Evolutionary conservation across 441 rosid genomes (phyloP).

Genomic region (Corymbia citriodora): DNA sequence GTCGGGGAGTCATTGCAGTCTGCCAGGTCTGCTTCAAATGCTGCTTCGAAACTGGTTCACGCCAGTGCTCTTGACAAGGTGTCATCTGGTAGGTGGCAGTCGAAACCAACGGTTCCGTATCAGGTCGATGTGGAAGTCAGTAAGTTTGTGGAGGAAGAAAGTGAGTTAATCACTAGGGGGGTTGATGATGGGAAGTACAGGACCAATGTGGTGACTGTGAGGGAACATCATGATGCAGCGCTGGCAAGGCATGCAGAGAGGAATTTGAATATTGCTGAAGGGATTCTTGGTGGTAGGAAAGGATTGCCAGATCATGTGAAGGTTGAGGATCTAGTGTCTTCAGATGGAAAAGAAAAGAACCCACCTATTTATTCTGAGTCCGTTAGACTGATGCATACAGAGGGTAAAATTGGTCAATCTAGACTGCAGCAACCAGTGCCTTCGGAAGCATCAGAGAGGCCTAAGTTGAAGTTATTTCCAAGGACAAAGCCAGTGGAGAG

Average conservation of each 20-base stretch:
- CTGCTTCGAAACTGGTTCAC: slow-evolving; percentile 56
- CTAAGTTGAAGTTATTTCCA: slow-evolving; percentile 65
- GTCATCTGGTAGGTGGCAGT: slow-evolving; percentile 80
- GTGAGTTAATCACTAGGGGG: slow-evolving; percentile 15
- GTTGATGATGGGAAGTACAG: slow-evolving; percentile 23
- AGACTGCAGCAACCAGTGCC: slow-evolving; percentile 27
- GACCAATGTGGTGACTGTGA: slow-evolving; percentile 24
- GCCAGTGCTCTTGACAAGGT: slow-evolving; percentile 75
- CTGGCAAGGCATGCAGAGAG: slow-evolving; percentile 33
- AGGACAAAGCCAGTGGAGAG: slow-evolving; percentile 54
- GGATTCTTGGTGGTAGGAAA: slow-evolving; percentile 29
- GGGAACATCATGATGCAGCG: slow-evolving; percentile 23
- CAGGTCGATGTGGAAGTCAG: slow-evolving; percentile 42
- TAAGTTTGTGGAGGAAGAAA: slow-evolving; percentile 37
- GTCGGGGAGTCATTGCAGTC: slow-evolving; percentile 39
- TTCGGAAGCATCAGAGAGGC: slow-evolving; percentile 46
- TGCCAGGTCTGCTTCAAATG: slow-evolving; percentile 35
- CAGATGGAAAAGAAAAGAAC: slow-evolving; percentile 41
- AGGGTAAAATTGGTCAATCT: slow-evolving; percentile 29
- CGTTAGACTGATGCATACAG: slow-evolving; percentile 23
- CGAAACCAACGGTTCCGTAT: slow-evolving; percentile 34
- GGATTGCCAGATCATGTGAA: slow-evolving; percentile 33
- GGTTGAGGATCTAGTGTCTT: slow-evolving; percentile 15
- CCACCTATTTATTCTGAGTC: slow-evolving; percentile 12
- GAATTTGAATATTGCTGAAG: slow-evolving; percentile 26